These are phyloP conservation scores for Trametes polyzona DNA, from an alignment of 1,284 basidiomycete genomes.

Conservation along the genomic window DNA sequence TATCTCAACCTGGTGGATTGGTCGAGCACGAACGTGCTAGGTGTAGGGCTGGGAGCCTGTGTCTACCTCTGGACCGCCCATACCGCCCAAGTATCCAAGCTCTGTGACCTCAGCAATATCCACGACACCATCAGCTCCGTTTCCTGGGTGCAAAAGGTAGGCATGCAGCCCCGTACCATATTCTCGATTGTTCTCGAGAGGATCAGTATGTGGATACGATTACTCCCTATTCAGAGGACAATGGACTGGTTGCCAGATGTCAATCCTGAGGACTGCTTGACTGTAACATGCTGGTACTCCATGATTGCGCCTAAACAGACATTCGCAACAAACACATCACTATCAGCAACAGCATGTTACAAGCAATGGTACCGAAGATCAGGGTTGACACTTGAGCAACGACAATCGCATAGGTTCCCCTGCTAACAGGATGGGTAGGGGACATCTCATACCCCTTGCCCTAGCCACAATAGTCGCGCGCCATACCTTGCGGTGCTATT, in stretches of 20 bases:
- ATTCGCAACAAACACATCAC: not conserved
- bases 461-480: constrained; percentile 1
- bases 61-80: constrained; percentile 98
- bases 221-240: not conserved
- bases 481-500: not conserved
- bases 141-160: constrained; percentile 89
- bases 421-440: not conserved
- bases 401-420: not conserved
- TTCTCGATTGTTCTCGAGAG: not conserved
- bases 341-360: constrained; percentile 1
- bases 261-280: constrained; percentile 1
- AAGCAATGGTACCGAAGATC: not conserved
- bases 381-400: not conserved
- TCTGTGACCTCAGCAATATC: constrained; percentile 77
- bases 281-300: constrained; percentile 8
- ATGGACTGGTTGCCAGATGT: constrained; percentile 9
- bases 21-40: constrained; percentile 93
- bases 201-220: not conserved
- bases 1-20: constrained; percentile 99
- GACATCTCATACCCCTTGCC: not conserved
- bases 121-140: constrained; percentile 83
- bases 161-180: too few species aligned
- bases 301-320: not conserved
- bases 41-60: constrained; percentile 89
- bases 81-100: constrained; percentile 88